Conservation (phyloP, 352 stramenopile species). For the Halophytophthora polymorphica region DNA sequence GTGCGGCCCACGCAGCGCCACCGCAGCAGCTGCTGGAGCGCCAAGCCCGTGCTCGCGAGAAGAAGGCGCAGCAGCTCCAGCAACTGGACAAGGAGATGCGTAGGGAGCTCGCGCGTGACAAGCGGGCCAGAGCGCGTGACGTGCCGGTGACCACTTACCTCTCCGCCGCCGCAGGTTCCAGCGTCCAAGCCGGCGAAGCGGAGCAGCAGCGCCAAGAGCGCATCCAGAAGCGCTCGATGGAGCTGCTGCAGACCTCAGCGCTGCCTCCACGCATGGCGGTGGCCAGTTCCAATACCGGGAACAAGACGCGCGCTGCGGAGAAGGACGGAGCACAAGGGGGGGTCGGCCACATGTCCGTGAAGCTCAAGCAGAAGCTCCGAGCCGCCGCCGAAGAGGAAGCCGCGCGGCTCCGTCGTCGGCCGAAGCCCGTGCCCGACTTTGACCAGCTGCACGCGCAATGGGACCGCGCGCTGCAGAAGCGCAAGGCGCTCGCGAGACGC, state of each 20-base stretch:
- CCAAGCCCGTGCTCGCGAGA: conserved; percentile 32
- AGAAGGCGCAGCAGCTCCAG: conserved; percentile 39
- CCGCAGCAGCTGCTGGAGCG: conserved; percentile 53
- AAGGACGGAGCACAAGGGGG: neutral
- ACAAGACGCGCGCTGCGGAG: neutral
- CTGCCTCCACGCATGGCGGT: conserved; percentile 53
- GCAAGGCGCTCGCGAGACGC: conserved; percentile 16
- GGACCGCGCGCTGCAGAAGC: conserved; percentile 42
- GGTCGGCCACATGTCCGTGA: conserved; percentile 33
- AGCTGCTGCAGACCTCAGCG: conserved; percentile 36
- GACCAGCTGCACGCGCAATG: conserved; percentile 52
- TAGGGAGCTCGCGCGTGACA: conserved; percentile 32
- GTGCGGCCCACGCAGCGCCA: conserved; percentile 41
- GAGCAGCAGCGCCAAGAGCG: conserved; percentile 50
- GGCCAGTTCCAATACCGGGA: conserved; percentile 12
- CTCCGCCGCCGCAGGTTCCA: neutral
- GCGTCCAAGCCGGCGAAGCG: conserved; percentile 17
- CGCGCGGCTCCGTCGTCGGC: conserved; percentile 16
- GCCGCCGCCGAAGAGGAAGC: conserved; percentile 39
- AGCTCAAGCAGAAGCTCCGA: conserved; percentile 47
- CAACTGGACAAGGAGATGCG: conserved; percentile 32
- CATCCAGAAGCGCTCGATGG: conserved; percentile 44
- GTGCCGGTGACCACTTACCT: conserved; percentile 58
- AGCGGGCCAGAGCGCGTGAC: conserved; percentile 43
- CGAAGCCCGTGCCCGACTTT: conserved; percentile 67